Evolutionary conservation across 352 stramenopile genomes (phyloP), one percentile per base, ranked within the genome.

Genomic region (Globisporangium takayamanum): DNA sequence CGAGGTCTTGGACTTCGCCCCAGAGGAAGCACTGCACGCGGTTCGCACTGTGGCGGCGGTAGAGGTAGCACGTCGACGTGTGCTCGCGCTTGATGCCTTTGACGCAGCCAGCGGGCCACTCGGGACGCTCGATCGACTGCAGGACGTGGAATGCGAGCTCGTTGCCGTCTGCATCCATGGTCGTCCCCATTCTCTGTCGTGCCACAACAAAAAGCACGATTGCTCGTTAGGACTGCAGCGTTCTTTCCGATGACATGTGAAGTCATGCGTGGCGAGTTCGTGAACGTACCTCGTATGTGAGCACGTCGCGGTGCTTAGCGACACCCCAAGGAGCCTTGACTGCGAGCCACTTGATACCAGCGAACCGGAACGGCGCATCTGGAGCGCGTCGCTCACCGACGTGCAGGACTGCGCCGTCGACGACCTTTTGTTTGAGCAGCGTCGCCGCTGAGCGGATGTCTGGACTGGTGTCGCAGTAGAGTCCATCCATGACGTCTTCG

Each of bases 61-160:
- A 80, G 36, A 82, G 47, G 47, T 80, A 83, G 53, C 73, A 82
- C 14, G 64, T 76, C 11, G 79, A 71, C 42, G 78, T 76, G 52
- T 70, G 62, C 45, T 71, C 60, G 8, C 75, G 73, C 45, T 85
- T 85, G 56, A 79, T 64, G 50, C 72, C 67, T 36, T 77, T 80
- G 60, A 74, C 69, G 8, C 62, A 53, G 51, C 80, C 71, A 16
- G 70, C 66, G 4, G 69, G 71, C 71, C 71, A 85, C 52, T 82
- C 69, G 8, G 73, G 65, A 37, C 74, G 76, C 45, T 83, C 76
- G 52, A 86, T 86, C 50, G 73, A 86, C 64, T 83, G 73, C 47
- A 81, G 28, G 2, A 86, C 72, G 59, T 86, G 73, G 51, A 76
- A 86, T 37, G 65, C 76, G 5, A 86, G 55, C 15, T 74, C 64